phyloP scores from a whole-genome alignment of 331 rosid genomes.

The Cucumis variabilis region DNA sequence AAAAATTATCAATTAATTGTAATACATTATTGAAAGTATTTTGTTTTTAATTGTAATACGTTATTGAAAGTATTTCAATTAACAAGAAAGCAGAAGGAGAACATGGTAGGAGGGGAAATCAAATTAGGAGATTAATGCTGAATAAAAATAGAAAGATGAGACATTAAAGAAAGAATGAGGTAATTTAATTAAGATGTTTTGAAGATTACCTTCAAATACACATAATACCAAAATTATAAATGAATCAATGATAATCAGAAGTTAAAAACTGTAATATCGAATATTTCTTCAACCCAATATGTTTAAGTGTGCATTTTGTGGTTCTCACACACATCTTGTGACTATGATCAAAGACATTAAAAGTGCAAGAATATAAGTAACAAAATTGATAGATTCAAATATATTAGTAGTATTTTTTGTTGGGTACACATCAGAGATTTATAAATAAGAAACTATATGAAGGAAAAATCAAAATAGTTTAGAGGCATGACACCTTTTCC shows the following conservation, averaged over 20 bases:
- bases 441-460: too few species aligned
- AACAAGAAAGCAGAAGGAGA: neutral
- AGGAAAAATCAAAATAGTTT: too few species aligned
- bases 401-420: neutral
- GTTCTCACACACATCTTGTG: constrained; percentile 23
- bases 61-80: too few species aligned
- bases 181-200: neutral
- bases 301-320: neutral
- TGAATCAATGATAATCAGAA: neutral
- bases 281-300: neutral
- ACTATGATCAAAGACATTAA: neutral
- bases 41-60: too few species aligned
- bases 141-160: neutral
- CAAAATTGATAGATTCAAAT: neutral
- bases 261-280: neutral
- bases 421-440: too few species aligned
- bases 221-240: constrained; percentile 1
- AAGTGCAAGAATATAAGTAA: neutral
- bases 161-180: neutral
- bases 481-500: too few species aligned
- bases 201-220: too few species aligned
- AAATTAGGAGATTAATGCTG: neutral
- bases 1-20: neutral
- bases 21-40: too few species aligned
- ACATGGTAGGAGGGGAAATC: neutral